These are phyloP conservation scores for Thelonectria olida DNA, from an alignment of 2,329 filamentous ascomycete genomes.

Conservation along the genomic window DNA sequence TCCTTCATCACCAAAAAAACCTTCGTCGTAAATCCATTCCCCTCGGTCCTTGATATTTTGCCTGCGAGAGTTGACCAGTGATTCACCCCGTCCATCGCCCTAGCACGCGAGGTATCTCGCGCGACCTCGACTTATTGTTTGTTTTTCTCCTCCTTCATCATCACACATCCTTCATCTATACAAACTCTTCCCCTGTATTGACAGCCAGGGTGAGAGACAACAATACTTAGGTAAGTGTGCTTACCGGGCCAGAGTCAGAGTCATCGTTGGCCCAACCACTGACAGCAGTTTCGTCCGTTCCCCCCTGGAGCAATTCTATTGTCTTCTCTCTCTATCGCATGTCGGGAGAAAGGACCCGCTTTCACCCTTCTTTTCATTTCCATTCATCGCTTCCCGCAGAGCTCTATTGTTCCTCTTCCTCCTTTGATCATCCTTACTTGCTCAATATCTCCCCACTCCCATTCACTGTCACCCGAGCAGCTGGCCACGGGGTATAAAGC, in stretches of 20 bases:
- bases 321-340: neutral
- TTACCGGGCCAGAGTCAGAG: too few species aligned
- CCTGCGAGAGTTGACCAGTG: too few species aligned
- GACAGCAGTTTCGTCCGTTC: neutral
- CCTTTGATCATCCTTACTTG: neutral
- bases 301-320: neutral
- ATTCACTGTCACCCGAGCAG: neutral
- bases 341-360: neutral
- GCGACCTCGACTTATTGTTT: too few species aligned
- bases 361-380: neutral
- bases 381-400: neutral
- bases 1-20: neutral
- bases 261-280: neutral
- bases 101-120: too few species aligned
- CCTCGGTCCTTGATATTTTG: neutral
- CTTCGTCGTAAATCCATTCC: too few species aligned
- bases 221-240: neutral
- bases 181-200: too few species aligned
- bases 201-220: constrained; percentile 5
- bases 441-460: neutral
- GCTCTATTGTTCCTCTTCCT: constrained; percentile 2
- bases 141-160: neutral
- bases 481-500: neutral
- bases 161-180: neutral
- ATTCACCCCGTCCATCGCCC: too few species aligned